phyloP scores from a whole-genome alignment of 805 yeast species.

The Kluyveromyces wickerhamii region DNA sequence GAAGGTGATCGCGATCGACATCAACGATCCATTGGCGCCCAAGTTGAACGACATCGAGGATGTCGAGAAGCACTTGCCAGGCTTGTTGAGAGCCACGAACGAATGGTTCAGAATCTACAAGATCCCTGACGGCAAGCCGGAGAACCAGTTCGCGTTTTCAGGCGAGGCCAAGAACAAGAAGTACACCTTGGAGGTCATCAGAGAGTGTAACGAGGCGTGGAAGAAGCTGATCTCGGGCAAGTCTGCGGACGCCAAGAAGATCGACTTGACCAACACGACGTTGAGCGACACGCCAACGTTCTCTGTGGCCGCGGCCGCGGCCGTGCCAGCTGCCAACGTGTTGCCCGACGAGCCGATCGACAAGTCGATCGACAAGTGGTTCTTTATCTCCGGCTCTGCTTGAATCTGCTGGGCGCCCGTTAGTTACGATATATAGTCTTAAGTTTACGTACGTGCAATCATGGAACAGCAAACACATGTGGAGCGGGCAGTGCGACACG shows the following conservation, averaged over 20 bases:
- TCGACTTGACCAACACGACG: conserved; percentile 70
- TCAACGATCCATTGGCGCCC: conserved; percentile 81
- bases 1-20: conserved; percentile 86
- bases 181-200: conserved; percentile 77
- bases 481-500: too few species aligned
- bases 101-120: conserved; percentile 99
- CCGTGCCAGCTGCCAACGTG: conserved; percentile 64
- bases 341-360: conserved; percentile 89
- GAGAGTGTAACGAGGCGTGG: conserved; percentile 85
- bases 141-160: conserved; percentile 91
- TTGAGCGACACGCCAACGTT: conserved; percentile 48
- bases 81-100: conserved; percentile 84
- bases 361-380: conserved; percentile 96
- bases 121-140: conserved; percentile 96
- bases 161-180: conserved; percentile 85
- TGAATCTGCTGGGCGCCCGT: too few species aligned
- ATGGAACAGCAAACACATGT: too few species aligned
- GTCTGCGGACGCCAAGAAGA: conserved; percentile 50
- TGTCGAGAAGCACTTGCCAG: conserved; percentile 84
- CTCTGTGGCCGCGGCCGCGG: conserved; percentile 39
- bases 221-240: conserved; percentile 60
- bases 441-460: too few species aligned
- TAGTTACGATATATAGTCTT: too few species aligned
- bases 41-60: conserved; percentile 87
- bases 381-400: conserved; percentile 84